A percentile compares a stretch with the other conserved stretches of the same genome.
phyloP scores from a whole-genome alignment of 192 early-diverging fungal genomes.

The Oehlia diaphana region DNA sequence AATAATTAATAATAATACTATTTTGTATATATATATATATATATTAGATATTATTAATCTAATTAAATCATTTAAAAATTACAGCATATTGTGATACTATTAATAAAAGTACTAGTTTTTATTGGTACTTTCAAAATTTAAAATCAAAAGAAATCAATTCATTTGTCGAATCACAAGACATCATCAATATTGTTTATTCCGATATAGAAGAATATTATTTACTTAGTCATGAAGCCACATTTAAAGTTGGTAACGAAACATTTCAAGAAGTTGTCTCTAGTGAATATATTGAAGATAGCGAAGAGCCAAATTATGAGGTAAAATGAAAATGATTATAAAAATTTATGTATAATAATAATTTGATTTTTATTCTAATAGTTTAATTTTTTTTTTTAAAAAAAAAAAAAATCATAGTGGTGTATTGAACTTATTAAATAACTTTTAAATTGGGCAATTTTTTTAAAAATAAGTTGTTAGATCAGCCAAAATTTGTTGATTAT shows the following conservation, averaged over 20 bases:
- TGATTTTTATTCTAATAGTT: no score
- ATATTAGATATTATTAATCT: no score
- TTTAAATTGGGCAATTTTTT: no score
- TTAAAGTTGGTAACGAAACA: neutral
- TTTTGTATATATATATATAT: no score
- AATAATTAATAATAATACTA: no score
- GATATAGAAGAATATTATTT: neutral
- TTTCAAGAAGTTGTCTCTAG: neutral
- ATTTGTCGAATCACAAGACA: neutral
- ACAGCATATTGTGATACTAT: neutral
- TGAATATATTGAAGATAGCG: neutral
- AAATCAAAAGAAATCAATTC: neutral
- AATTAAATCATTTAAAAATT: neutral
- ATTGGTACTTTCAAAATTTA: neutral
- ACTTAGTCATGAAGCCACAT: neutral
- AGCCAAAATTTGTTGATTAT: no score
- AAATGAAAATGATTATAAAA: no score
- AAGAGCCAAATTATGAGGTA: neutral
- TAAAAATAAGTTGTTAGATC: no score
- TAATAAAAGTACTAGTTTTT: neutral
- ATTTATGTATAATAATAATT: no score
- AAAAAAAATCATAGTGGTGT: neutral
- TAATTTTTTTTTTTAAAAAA: no score
- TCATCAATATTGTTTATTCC: neutral
- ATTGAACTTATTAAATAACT: no score